A percentile compares a stretch with the other conserved stretches of the same genome.
phyloP scores from a whole-genome alignment of 441 rosid genomes.

The Pelargonium exstipulatum region DNA sequence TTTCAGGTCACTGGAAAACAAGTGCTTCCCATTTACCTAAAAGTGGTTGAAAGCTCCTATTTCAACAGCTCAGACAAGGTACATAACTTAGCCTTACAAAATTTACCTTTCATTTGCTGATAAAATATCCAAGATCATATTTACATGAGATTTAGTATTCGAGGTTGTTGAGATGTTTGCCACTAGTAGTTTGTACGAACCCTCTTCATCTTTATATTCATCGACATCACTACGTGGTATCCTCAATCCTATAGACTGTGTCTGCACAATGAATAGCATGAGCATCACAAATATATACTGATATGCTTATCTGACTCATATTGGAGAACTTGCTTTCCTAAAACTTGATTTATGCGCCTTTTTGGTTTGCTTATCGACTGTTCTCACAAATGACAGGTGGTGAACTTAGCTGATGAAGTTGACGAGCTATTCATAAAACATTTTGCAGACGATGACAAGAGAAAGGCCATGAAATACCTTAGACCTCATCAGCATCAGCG shows the following conservation, averaged over 20 bases:
- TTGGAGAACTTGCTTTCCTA: too few relatives aligned
- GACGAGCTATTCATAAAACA: constrained; percentile 74
- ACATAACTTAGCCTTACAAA: too few relatives aligned
- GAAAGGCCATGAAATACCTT: constrained; percentile 83
- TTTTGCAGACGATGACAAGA: constrained; percentile 69
- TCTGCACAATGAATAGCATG: too few relatives aligned
- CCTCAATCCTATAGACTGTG: too few relatives aligned
- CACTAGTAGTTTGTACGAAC: too few relatives aligned
- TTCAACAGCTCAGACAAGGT: constrained; percentile 94
- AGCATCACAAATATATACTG: constrained; percentile 23
- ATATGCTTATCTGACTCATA: not conserved
- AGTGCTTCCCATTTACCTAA: constrained; percentile 79
- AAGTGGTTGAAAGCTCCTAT: constrained; percentile 89
- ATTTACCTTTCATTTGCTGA: too few relatives aligned
- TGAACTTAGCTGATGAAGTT: constrained; percentile 74
- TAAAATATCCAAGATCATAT: too few relatives aligned
- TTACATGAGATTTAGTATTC: too few relatives aligned
- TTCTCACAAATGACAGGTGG: constrained; percentile 53
- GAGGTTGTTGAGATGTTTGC: too few relatives aligned
- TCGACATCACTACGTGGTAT: too few relatives aligned
- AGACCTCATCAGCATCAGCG: constrained; percentile 52
- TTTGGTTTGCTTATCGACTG: not conserved
- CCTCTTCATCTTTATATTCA: too few relatives aligned
- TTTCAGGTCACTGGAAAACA: constrained; percentile 76
- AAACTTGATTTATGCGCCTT: too few relatives aligned